Conservation (phyloP, 441 rosid species). For the Adansonia madagascariensis region DNA sequence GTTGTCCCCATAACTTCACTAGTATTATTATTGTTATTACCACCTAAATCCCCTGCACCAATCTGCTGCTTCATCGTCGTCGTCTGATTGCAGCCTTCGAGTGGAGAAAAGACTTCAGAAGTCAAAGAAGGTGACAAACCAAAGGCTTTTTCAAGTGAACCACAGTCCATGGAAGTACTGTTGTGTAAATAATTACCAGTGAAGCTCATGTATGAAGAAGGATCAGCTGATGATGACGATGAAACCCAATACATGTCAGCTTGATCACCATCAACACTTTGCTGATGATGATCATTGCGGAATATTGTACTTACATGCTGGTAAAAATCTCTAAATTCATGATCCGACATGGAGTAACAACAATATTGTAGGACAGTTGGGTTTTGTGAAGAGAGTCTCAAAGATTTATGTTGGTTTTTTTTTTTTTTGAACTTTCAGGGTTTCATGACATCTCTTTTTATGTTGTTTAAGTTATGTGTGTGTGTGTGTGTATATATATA, state of each 20-base stretch:
- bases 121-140: conserved; percentile 52
- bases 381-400: not conserved
- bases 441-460: conserved; percentile 22
- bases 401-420: conserved; percentile 13
- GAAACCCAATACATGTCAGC: conserved; percentile 30
- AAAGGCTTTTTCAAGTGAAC: conserved; percentile 59
- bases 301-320: conserved; percentile 36
- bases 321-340: conserved; percentile 47
- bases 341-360: conserved; percentile 49
- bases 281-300: conserved; percentile 37
- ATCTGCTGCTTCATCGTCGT: conserved; percentile 38
- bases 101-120: conserved; percentile 47
- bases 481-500: not conserved
- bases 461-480: conserved; percentile 29
- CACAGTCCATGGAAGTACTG: conserved; percentile 54
- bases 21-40: conserved; percentile 7
- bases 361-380: not conserved
- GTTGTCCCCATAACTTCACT: conserved; percentile 28
- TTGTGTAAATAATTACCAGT: conserved; percentile 52
- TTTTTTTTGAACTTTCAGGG: conserved; percentile 40
- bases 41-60: conserved; percentile 33
- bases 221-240: conserved; percentile 31
- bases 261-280: not conserved
- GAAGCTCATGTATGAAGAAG: conserved; percentile 51
- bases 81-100: conserved; percentile 36